These are phyloP conservation scores for Athelia psychrophila DNA, from an alignment of 1,284 basidiomycete species.

Conservation along the genomic window DNA sequence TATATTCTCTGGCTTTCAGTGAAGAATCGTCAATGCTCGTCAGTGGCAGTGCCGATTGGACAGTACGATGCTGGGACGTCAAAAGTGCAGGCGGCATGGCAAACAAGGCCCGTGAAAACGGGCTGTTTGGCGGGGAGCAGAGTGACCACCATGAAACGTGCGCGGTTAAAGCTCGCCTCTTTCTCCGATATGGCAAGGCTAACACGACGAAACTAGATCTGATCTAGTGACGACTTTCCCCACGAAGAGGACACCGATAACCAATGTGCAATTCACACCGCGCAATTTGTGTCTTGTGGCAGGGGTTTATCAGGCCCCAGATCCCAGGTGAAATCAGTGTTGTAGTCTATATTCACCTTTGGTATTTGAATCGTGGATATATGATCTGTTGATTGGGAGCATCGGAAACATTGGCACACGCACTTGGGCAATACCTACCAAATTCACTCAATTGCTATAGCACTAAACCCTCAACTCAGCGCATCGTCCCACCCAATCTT, in stretches of 20 bases:
- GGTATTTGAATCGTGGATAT: no score
- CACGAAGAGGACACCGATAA: slow-evolving; percentile 93
- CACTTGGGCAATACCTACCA: no score
- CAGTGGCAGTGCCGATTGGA: slow-evolving; percentile 90
- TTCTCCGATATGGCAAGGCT: background rate
- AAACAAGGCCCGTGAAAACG: slow-evolving; percentile 54
- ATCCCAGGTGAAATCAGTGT: slow-evolving; percentile 54
- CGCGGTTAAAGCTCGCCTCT: slow-evolving; percentile 21
- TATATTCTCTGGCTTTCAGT: slow-evolving; percentile 91
- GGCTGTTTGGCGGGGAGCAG: slow-evolving; percentile 39
- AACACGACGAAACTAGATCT: slow-evolving; percentile 42
- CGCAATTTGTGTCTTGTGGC: slow-evolving; percentile 92
- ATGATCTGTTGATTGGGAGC: no score
- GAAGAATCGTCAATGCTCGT: slow-evolving; percentile 90
- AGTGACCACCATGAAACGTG: slow-evolving; percentile 65
- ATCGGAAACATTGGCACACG: no score
- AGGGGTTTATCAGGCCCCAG: slow-evolving; percentile 62
- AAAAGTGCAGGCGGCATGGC: slow-evolving; percentile 72
- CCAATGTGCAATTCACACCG: slow-evolving; percentile 91
- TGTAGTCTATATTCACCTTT: no score
- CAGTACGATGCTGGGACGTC: slow-evolving; percentile 96
- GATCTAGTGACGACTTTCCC: slow-evolving; percentile 91
- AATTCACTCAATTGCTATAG: no score
- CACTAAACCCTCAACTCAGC: no score
- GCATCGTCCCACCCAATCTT: no score